These are phyloP conservation scores for Plenodomus lindquistii DNA, from an alignment of 2,329 filamentous ascomycete species.

Conservation along the genomic window DNA sequence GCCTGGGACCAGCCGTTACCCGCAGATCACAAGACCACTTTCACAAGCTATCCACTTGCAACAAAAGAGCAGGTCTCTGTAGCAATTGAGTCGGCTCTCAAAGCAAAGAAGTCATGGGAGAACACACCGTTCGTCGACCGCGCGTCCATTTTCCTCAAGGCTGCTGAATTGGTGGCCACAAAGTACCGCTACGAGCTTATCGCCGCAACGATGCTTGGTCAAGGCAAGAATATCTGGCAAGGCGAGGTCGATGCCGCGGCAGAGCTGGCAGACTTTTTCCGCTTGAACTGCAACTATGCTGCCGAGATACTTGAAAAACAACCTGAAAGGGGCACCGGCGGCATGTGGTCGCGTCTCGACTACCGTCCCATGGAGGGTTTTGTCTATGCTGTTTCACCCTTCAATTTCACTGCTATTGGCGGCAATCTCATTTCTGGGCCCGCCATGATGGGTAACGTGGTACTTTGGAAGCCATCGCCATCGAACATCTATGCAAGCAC, in stretches of 20 bases:
- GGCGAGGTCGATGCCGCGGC: constrained; percentile 94
- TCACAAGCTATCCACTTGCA: constrained; percentile 83
- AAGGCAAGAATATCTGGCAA: constrained; percentile 98
- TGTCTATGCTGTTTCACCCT: constrained; percentile 88
- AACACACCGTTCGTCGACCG: constrained; percentile 83
- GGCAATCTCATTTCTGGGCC: constrained; percentile 82
- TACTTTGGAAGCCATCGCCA: constrained; percentile 92
- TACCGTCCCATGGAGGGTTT: constrained; percentile 89
- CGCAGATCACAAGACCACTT: constrained; percentile 63
- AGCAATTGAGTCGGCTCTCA: constrained; percentile 81
- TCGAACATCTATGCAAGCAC: constrained; percentile 83
- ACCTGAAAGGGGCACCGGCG: constrained; percentile 76
- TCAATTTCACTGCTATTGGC: constrained; percentile 95
- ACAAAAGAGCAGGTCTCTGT: constrained; percentile 71
- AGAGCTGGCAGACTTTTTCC: constrained; percentile 85
- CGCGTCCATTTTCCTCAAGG: constrained; percentile 91
- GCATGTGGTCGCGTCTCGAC: constrained; percentile 85
- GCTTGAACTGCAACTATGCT: constrained; percentile 90
- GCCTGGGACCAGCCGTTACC: constrained; percentile 34
- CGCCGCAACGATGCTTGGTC: constrained; percentile 91
- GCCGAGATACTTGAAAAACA: constrained; percentile 86
- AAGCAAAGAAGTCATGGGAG: constrained; percentile 83
- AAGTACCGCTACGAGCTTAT: constrained; percentile 97
- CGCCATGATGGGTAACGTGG: constrained; percentile 87
- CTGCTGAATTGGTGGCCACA: constrained; percentile 80